Evolutionary conservation across 2,329 filamentous ascomycete genomes (phyloP), one percentile per base, ranked within the genome.

Genomic region (Alternaria ventricosa): DNA sequence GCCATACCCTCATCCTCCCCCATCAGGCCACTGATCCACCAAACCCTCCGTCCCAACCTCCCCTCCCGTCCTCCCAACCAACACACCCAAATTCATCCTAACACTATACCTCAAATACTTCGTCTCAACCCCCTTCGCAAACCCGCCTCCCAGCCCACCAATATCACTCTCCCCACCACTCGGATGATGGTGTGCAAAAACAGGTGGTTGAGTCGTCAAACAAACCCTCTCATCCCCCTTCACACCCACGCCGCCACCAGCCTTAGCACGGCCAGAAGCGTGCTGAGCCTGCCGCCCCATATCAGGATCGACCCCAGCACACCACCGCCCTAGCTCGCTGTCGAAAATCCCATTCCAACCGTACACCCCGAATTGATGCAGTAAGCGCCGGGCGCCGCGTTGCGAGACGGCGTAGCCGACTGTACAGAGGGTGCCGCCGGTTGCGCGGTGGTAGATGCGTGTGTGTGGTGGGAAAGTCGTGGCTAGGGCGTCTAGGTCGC

Each of bases 61-160:
- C 63, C 68, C 28, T 61, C 65, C 25, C 20, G 49, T n/a, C 10
- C 71, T 71, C 46, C 66, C 51, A 41, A 76, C 69, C 59, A 76
- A 63, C 55, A 59, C 62, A 65, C 75, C 72, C 51, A 76, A 58
- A 66, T 76, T 76, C 74, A 76, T 76, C 61, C 73, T 60, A 41
- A 76, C 73, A 67, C 74, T 76, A 55, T 72, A 67, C 57, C 73
- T 63, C 66, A 76, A 55, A 70, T 75, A 76, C 64, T 75, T 75
- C 0, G 74, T 76, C 70, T 75, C 74, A 47, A 70, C 73, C 61
- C 68, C 71, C 25, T 49, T 73, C 43, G 72, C 74, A 71, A 75
- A 76, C 45, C 74, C 74, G 13, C 74, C 74, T 5, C 74, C 74
- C 59, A 75, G 60, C 4, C 73, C 73, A 6, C 73, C 73, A 59